Evolutionary conservation across 257 asterid genomes (phyloP).

Genomic region (Sherardia arvensis): DNA sequence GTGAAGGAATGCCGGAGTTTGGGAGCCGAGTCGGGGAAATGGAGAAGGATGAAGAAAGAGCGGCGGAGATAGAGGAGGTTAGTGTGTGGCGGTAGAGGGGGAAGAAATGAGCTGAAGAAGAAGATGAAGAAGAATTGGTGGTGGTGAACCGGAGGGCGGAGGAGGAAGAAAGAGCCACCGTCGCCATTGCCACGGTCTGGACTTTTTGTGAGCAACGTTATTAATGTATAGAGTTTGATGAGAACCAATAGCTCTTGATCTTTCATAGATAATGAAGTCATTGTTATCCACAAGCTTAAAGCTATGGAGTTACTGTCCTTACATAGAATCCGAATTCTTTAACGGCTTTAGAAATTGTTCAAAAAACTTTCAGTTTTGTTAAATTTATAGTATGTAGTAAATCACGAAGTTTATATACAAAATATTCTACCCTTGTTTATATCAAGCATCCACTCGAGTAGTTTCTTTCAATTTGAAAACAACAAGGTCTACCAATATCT

Average conservation of each 20-base stretch:
- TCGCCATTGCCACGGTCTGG: conserved; percentile 43
- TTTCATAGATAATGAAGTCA: conserved; percentile 6
- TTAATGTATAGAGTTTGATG: conserved; percentile 11
- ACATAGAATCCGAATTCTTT: too few species aligned
- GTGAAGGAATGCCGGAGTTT: conserved; percentile 20
- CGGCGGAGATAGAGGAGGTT: conserved; percentile 23
- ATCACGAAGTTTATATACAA: too few species aligned
- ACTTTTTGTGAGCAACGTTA: conserved; percentile 11
- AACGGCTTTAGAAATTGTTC: too few species aligned
- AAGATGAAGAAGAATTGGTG: conserved; percentile 25
- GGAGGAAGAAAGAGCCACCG: conserved; percentile 59
- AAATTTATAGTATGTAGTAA: too few species aligned
- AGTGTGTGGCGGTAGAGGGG: conserved; percentile 31
- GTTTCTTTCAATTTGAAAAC: too few species aligned
- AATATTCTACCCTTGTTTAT: too few species aligned
- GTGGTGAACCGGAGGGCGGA: conserved; percentile 40
- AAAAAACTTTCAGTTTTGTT: too few species aligned
- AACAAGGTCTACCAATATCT: neutral
- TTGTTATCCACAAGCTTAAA: neutral
- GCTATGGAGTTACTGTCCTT: neutral
- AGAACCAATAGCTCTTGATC: conserved; percentile 18
- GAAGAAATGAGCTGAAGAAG: conserved; percentile 35
- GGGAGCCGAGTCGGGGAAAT: conserved; percentile 39
- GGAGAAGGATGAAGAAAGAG: conserved; percentile 47
- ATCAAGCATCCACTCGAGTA: too few species aligned